Percentiles rank a stretch among this genome's conserved stretches.
These are phyloP conservation scores for Aphanomyces astaci DNA, from an alignment of 352 stramenopile species.

Conservation along the genomic window DNA sequence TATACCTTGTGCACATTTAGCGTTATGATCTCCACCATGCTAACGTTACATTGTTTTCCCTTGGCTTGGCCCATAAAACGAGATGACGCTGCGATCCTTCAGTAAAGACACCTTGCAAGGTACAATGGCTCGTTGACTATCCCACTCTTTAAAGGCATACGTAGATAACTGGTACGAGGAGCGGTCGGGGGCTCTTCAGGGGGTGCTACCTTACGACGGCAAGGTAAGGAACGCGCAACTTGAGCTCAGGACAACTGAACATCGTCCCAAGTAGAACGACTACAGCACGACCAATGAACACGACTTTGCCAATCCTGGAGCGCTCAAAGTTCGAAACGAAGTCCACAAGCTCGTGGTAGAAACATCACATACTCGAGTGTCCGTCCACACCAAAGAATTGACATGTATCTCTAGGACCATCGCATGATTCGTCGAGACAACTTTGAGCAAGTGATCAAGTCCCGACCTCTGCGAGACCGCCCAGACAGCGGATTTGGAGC, in stretches of 20 bases:
- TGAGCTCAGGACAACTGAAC: background rate
- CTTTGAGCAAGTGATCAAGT: background rate
- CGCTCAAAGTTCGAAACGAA: background rate
- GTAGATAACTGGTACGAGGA: conserved; percentile 83
- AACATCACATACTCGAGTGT: background rate
- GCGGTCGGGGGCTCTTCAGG: conserved; percentile 45
- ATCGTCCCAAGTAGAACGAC: conserved; percentile 37
- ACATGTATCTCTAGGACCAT: background rate
- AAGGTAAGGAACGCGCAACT: conserved; percentile 32
- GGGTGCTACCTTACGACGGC: conserved; percentile 54
- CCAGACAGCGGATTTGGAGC: conserved; percentile 7
- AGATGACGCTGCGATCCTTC: conserved; percentile 15
- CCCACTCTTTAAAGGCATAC: too few relatives aligned
- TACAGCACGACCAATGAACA: conserved; percentile 46
- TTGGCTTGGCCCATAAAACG: background rate
- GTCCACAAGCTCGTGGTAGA: background rate
- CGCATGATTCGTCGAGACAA: conserved; percentile 7
- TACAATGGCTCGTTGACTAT: background rate
- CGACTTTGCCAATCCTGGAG: conserved; percentile 37
- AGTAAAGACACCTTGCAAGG: conserved; percentile 18
- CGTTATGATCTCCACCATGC: too few relatives aligned
- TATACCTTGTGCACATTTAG: too few relatives aligned
- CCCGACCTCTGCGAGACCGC: conserved; percentile 1
- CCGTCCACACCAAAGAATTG: background rate
- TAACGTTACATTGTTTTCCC: too few relatives aligned